A percentile compares a stretch with the other conserved stretches of the same genome.
Conservation (phyloP, 805 yeast species). For the Barnettozyma californica region DNA sequence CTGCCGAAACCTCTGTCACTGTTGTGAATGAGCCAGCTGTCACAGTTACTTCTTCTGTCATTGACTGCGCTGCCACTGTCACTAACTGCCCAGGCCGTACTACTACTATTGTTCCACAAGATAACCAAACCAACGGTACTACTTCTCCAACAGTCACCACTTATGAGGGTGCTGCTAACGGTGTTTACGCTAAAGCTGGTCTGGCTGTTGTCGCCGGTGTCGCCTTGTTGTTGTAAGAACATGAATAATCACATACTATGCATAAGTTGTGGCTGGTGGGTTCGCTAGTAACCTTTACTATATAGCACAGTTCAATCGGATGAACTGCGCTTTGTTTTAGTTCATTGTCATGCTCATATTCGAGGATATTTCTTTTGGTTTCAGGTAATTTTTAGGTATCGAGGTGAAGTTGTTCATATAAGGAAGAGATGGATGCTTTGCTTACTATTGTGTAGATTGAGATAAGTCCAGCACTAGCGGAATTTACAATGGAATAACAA, state of each 20-base stretch:
- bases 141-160: conserved; percentile 22
- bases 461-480: too few relatives aligned
- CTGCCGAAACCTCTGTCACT: conserved; percentile 18
- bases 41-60: conserved; percentile 13
- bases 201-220: conserved; percentile 27
- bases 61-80: conserved; percentile 12
- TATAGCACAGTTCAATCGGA: too few relatives aligned
- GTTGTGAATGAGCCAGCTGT: conserved; percentile 7
- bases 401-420: background rate
- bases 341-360: background rate
- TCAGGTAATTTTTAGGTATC: background rate
- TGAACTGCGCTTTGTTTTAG: background rate
- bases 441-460: background rate
- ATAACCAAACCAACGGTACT: conserved; percentile 21
- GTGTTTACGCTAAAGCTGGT: conserved; percentile 24
- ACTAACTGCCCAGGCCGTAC: conserved; percentile 12
- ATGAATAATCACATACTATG: too few relatives aligned
- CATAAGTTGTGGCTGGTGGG: too few relatives aligned
- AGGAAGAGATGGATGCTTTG: background rate
- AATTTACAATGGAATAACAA: too few relatives aligned
- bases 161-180: conserved; percentile 27
- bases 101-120: background rate
- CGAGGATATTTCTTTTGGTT: background rate
- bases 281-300: too few relatives aligned
- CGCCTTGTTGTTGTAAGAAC: conserved; percentile 26